Evolutionary conservation across 805 yeast species (phyloP).

Genomic region (Sugiyamaella boreocaroliniensis): DNA sequence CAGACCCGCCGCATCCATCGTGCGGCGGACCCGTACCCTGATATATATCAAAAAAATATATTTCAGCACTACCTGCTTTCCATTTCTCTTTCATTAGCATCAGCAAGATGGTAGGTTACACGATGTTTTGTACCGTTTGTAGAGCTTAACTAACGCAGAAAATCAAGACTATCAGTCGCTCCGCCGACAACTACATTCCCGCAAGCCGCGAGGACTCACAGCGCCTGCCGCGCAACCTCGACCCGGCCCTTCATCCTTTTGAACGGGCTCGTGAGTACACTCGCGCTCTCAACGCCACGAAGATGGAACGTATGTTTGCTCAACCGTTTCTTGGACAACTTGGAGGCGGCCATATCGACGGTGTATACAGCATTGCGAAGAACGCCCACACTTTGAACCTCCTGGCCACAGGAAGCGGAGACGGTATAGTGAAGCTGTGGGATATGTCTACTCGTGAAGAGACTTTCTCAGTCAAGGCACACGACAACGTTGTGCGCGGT

Average conservation of each 20-base stretch:
- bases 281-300: slow-evolving; percentile 89
- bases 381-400: slow-evolving; percentile 62
- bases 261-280: slow-evolving; percentile 97
- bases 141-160: slow-evolving; percentile 39
- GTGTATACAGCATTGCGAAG: slow-evolving; percentile 81
- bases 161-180: slow-evolving; percentile 80
- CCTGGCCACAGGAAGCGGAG: slow-evolving; percentile 90
- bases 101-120: slow-evolving; percentile 12
- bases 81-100: background rate
- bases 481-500: slow-evolving; percentile 84
- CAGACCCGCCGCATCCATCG: no score
- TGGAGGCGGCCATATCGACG: slow-evolving; percentile 93
- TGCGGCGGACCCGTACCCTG: no score
- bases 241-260: slow-evolving; percentile 93
- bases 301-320: slow-evolving; percentile 93
- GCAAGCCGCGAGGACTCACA: slow-evolving; percentile 86
- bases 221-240: slow-evolving; percentile 77
- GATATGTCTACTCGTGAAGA: slow-evolving; percentile 76
- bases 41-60: no score
- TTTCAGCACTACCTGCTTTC: no score
- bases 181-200: slow-evolving; percentile 88
- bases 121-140: no score
- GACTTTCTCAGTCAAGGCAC: slow-evolving; percentile 73
- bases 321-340: slow-evolving; percentile 94
- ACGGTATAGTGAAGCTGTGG: slow-evolving; percentile 94